Percentiles rank a stretch among this genome's conserved stretches.
Conservation (phyloP, 352 stramenopile species). For the Phytophthora sp. region DNA sequence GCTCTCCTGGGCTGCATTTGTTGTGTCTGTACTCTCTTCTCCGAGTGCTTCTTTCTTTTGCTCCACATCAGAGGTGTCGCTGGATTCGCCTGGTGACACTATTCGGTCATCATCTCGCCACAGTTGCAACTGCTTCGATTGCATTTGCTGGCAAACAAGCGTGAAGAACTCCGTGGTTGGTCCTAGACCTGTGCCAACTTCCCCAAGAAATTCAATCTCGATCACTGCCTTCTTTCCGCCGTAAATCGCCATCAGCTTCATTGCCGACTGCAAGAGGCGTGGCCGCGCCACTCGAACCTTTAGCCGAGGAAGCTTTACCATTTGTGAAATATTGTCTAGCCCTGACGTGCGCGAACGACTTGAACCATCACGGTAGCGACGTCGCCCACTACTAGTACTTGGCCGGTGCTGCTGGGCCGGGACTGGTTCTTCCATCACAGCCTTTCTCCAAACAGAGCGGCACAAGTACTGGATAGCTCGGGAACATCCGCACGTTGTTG, state of each 20-base stretch:
- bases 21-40: constrained; percentile 15
- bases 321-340: constrained; percentile 59
- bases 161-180: constrained; percentile 85
- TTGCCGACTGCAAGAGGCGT: constrained; percentile 66
- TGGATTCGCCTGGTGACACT: not conserved
- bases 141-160: constrained; percentile 74
- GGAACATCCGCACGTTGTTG: constrained; percentile 67
- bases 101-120: constrained; percentile 60
- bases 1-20: constrained; percentile 6
- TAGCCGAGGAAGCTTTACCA: constrained; percentile 76
- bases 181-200: constrained; percentile 76
- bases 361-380: constrained; percentile 42
- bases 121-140: constrained; percentile 58
- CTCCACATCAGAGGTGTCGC: constrained; percentile 9
- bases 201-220: constrained; percentile 81
- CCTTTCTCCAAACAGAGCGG: constrained; percentile 68
- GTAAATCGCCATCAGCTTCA: constrained; percentile 78
- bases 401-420: constrained; percentile 6
- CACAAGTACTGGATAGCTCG: constrained; percentile 76
- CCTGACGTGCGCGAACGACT: constrained; percentile 40
- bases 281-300: constrained; percentile 76
- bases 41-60: constrained; percentile 13
- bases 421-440: constrained; percentile 53
- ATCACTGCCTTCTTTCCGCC: constrained; percentile 78
- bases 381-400: constrained; percentile 22